Base-by-base conservation (phyloP, 306 rosid genomes). In the Morella rubra region DNA sequence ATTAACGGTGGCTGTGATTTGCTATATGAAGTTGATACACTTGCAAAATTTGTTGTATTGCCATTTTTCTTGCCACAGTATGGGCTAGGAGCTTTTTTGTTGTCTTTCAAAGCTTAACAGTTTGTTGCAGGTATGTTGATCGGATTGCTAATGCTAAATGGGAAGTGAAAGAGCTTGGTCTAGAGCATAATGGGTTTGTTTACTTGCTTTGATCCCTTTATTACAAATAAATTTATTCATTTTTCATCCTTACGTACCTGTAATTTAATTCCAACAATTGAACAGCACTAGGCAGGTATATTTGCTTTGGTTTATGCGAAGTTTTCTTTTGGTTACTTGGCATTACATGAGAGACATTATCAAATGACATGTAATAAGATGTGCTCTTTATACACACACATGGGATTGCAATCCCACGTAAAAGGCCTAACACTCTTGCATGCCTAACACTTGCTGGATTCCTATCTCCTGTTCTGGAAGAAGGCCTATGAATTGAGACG, bases 171-270 rank as follows among this genome's bases (percentile, higher is more conserved):
- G 53, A 49, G 53, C 53, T 49, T 49, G 53, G 53, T 49, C 16
- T 49, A 49, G 53, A 49, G 53, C 53, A 49, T 49, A 49, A 49
- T 49, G 53, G 53, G 53, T 96, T 53, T 80, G 96, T 86, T 80
- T 78, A 75, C 75, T 87, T 65, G 14, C 72, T 76, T 76, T 69
- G 54, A 67, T 75, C 51, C 72, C 80, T 70, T 55, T 52, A 18
- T 60, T 41, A 40, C 49, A 8, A 24, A 15, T 41, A 37, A 8
- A 22, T 22, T 7, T 8, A 56, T 19, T 85, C 8, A 5, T 20
- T 75, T 70, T 82, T 50, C 54, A 44, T 71, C 60, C 32, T 51
- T 81, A 56, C 71, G 62, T 73, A 60, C 82, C 41, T 68, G 15
- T 74, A 10, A 37, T 18, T 81, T 20, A 19, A 7, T 70, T 49